phyloP scores from a whole-genome alignment of 352 stramenopile genomes.

The Phytophthora colocasiae region DNA sequence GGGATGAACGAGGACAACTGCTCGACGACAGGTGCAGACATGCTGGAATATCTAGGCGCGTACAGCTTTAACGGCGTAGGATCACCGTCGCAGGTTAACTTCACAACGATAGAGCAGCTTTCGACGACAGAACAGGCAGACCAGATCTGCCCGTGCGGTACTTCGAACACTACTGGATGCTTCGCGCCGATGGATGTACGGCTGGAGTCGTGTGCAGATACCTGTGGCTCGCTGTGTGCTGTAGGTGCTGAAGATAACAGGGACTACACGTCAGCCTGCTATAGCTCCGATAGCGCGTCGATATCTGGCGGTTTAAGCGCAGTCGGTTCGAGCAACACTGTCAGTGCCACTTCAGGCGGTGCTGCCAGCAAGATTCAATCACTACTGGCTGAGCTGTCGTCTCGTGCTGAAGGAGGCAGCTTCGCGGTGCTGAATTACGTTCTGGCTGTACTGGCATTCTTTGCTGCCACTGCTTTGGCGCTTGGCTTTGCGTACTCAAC shows the following conservation, averaged over 20 bases:
- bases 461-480: conserved; percentile 45
- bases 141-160: conserved; percentile 60
- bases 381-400: conserved; percentile 51
- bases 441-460: conserved; percentile 56
- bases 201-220: conserved; percentile 59
- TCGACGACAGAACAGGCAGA: conserved; percentile 42
- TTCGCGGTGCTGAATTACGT: conserved; percentile 68
- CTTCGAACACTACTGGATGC: conserved; percentile 44
- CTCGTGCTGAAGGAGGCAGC: conserved; percentile 40
- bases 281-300: conserved; percentile 22
- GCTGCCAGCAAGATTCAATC: conserved; percentile 41
- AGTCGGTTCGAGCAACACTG: conserved; percentile 13
- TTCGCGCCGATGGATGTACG: conserved; percentile 56
- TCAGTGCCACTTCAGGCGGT: not conserved
- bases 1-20: conserved; percentile 53
- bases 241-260: conserved; percentile 46
- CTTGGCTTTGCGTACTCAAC: conserved; percentile 55
- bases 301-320: conserved; percentile 15
- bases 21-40: conserved; percentile 53
- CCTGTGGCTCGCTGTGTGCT: conserved; percentile 67
- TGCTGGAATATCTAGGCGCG: conserved; percentile 64
- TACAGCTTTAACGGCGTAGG: conserved; percentile 77
- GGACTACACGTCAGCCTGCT: conserved; percentile 52
- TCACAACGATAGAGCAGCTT: conserved; percentile 69
- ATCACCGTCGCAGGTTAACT: conserved; percentile 74